These are phyloP conservation scores for Santalum album DNA, from an alignment of 164 flowering plant genomes.

Conservation along the genomic window DNA sequence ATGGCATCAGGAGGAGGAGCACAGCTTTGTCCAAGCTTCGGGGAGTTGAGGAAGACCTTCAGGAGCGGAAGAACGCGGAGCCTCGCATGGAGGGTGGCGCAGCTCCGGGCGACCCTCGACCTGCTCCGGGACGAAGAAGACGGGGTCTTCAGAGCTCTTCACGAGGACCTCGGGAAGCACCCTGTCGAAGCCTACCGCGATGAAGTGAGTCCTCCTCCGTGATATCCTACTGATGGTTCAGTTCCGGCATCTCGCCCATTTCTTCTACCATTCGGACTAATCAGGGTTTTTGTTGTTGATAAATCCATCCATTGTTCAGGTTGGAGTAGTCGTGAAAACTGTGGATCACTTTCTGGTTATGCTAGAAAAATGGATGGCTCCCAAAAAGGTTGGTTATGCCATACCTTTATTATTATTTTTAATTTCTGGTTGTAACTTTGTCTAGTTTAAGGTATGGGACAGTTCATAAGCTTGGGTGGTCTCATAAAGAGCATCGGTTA, in stretches of 20 bases:
- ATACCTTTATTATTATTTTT: background rate
- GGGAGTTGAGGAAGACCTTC: constrained; percentile 43
- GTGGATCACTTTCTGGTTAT: constrained; percentile 21
- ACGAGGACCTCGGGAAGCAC: constrained; percentile 69
- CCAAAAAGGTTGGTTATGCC: constrained; percentile 38
- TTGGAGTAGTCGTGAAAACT: constrained; percentile 54
- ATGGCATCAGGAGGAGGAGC: constrained; percentile 1
- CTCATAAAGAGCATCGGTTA: too few relatives aligned
- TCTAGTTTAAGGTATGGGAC: too few relatives aligned
- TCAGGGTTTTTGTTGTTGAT: background rate
- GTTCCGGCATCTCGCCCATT: background rate
- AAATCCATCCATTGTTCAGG: constrained; percentile 17
- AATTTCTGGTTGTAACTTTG: too few relatives aligned
- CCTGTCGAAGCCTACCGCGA: constrained; percentile 62
- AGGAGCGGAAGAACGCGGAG: constrained; percentile 44
- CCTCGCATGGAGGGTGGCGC: constrained; percentile 55
- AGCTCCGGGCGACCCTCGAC: constrained; percentile 44
- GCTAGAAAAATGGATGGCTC: constrained; percentile 59
- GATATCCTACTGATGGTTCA: too few relatives aligned
- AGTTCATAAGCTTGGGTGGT: background rate
- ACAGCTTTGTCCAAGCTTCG: constrained; percentile 22
- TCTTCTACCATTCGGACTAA: too few relatives aligned
- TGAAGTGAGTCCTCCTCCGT: constrained; percentile 44
- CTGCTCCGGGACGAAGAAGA: constrained; percentile 49
- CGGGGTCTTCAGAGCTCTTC: constrained; percentile 38